Evolutionary conservation across 1,284 basidiomycete species (phyloP), one percentile per base, ranked within the genome.

Genomic region (Rhodotorula sp.): DNA sequence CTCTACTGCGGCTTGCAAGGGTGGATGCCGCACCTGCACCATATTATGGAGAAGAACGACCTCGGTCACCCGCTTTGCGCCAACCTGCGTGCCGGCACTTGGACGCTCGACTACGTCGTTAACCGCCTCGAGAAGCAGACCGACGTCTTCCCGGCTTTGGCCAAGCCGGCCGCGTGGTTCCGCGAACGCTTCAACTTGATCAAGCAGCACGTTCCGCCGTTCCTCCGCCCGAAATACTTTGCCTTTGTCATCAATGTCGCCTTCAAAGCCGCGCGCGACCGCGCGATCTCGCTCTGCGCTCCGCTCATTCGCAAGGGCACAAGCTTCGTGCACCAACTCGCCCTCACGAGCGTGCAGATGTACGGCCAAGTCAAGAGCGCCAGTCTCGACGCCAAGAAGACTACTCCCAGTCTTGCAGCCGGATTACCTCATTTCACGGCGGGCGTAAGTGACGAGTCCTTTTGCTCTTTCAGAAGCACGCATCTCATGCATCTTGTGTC

Each of bases 1-100:
- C 87, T 87, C 18, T 97, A 95, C 81, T 97, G 93, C 78, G 94
- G 94, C 43, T 81, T 97, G 62, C 92, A 97, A 80, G 95, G 94
- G 2, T 97, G 93, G 92, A 97, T 97, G 92, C 87, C 90, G 74
- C 88, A 89, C 0, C 83, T 97, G 64, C 85, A 87, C 55, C 86
- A 88, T 71, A 87, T 97, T 79, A 93, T 94, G 86, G 84, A 85
- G 72, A 86, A 87, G 78, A 97, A 97, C 80, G 93, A 97, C 79
- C 85, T 97, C 12, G 94, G 95, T 0, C 93, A 97, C 80, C 86
- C 93, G 0, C 84, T 97, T 7, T 95, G 92, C 78, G 88, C 84
- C 15, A 92, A 97, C 80, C 81, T 97, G 67, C 86, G 95, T 70
- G 85, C 90, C 60, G 94, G 95, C 10, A 85, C 85, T 18, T 97